Evolutionary conservation across 768 basidiomycete genomes (phyloP), one percentile per base, ranked within the genome.

Genomic region (Chiua virens): DNA sequence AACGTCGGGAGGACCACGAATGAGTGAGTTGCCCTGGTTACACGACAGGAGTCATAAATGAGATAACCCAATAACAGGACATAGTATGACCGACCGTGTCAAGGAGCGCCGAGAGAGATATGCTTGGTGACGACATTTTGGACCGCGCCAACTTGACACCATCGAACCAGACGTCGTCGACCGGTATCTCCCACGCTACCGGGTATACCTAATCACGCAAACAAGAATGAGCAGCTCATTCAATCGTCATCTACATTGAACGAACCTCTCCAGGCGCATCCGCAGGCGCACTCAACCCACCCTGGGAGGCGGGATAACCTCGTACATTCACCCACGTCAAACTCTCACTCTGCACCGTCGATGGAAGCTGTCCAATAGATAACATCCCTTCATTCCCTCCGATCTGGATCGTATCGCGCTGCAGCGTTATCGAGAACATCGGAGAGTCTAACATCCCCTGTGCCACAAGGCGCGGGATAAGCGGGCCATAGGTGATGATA

Each of bases 111-210:
- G 87, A 83, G 11, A 87, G 71, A 1, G 73, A 63, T 53, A 87
- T 81, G 5, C 63, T 65, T 0, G 79, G 56, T 1, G 78, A 61
- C 1, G 79, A 73, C 10, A 83, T 63, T 13, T 66, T 70, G 3
- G 87, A 88, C 32, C 73, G 75, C 6, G 81, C 77, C n/a, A 90
- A 70, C 56, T 71, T 74, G 53, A 74, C 60, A 13, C 84, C 87
- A 56, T 90, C 85, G 30, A 92, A 75, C 62, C 75, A 90, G 6
- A 90, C 84, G 49, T 82, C 82, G 47, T 89, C 87, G 8, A 91
- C 52, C 23, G 78, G 73, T 7, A 89, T 71, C 64, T 91, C 89
- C 89, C 89, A 90, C 11, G 82, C 75, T 23, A 85, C 71, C 1
- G 83, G 81, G 63, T 85, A 85, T 13, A 68, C 65, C 83, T 83